These are phyloP conservation scores for Candida arabinofermentans DNA, from an alignment of 805 yeast species.

Conservation along the genomic window DNA sequence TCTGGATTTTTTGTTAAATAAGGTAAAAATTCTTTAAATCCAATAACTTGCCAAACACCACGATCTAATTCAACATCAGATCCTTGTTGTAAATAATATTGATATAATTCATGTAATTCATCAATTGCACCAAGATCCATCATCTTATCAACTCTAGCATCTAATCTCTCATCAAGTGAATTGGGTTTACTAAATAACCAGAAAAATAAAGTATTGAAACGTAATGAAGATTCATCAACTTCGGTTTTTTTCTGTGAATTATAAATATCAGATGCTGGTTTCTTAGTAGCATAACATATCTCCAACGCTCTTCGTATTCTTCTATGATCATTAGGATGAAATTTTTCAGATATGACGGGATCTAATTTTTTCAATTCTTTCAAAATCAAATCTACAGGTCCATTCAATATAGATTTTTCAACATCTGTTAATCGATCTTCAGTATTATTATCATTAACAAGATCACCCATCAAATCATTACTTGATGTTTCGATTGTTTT, in stretches of 20 bases:
- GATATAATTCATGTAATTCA: conserved; percentile 63
- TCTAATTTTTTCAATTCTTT: conserved; percentile 50
- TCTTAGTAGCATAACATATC: conserved; percentile 64
- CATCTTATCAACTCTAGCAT: conserved; percentile 82
- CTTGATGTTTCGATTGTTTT: conserved; percentile 46
- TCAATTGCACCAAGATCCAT: conserved; percentile 59
- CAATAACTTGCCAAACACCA: conserved; percentile 94
- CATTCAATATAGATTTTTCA: conserved; percentile 46
- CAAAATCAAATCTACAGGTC: conserved; percentile 48
- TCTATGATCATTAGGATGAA: conserved; percentile 87
- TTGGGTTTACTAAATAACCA: conserved; percentile 77
- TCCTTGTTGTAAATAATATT: conserved; percentile 35
- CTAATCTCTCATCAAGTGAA: conserved; percentile 59
- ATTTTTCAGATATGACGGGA: conserved; percentile 70
- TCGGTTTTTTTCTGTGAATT: conserved; percentile 48
- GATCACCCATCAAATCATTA: neutral
- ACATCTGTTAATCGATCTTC: conserved; percentile 28
- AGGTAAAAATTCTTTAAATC: conserved; percentile 85
- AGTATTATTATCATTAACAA: conserved; percentile 5
- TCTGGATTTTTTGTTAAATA: conserved; percentile 30
- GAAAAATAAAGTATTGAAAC: conserved; percentile 61
- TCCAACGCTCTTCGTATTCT: conserved; percentile 79
- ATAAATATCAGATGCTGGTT: conserved; percentile 68
- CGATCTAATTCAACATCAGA: conserved; percentile 47
- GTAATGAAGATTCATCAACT: conserved; percentile 42